Conservation (phyloP, 139 green algal species). For the Trebouxia sp. region DNA sequence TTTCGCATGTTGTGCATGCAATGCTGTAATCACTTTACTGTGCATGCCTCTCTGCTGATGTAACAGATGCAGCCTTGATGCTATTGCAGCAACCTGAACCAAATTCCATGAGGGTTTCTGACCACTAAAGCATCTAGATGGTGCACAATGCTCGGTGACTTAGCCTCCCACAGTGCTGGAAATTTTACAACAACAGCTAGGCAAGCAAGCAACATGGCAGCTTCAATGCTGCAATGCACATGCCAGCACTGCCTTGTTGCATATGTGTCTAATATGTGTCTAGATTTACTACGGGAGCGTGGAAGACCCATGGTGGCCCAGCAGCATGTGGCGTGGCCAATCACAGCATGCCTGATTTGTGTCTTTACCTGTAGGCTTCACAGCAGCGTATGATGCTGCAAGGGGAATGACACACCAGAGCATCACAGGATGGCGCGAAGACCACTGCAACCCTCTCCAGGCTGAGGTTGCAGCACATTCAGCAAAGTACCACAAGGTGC, state of each 20-base stretch:
- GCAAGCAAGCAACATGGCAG: too few relatives aligned
- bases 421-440: slow-evolving; percentile 64
- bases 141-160: too few relatives aligned
- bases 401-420: slow-evolving; percentile 64
- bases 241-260: too few relatives aligned
- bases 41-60: too few relatives aligned
- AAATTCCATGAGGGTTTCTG: too few relatives aligned
- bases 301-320: neutral
- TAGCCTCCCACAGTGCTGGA: too few relatives aligned
- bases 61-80: too few relatives aligned
- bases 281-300: neutral
- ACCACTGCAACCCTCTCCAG: slow-evolving; percentile 48
- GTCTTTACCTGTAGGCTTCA: slow-evolving; percentile 38
- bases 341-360: neutral
- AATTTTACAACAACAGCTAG: too few relatives aligned
- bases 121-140: too few relatives aligned
- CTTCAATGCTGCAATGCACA: too few relatives aligned
- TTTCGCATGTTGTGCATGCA: neutral
- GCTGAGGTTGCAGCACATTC: slow-evolving; percentile 35
- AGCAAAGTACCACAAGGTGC: slow-evolving; percentile 62
- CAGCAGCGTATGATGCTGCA: slow-evolving; percentile 51
- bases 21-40: too few relatives aligned
- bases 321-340: neutral
- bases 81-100: too few relatives aligned
- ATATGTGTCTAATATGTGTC: neutral